Percentiles rank a stretch among this genome's conserved stretches.
Conservation (phyloP, 805 yeast genomes). For the Blastobotrys muscicola region DNA sequence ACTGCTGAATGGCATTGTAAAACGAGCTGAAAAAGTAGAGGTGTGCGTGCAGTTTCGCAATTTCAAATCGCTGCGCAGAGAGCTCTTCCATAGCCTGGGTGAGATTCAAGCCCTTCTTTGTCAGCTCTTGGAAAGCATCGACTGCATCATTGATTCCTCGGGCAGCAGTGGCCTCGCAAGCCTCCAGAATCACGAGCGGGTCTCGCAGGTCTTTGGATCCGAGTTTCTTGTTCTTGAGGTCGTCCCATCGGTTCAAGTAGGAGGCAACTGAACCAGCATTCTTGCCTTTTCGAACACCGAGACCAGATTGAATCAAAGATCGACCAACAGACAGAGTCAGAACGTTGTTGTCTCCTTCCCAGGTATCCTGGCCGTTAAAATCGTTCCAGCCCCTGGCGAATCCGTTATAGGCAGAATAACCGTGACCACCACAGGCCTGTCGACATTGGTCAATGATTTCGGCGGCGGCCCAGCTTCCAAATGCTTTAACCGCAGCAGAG, state of each 20-base stretch:
- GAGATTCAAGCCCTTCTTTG: slow-evolving; percentile 18
- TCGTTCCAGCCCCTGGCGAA: slow-evolving; percentile 83
- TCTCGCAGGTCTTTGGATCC: slow-evolving; percentile 19
- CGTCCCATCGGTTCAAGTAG: slow-evolving; percentile 29
- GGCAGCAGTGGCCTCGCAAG: slow-evolving; percentile 31
- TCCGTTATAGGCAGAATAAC: slow-evolving; percentile 86
- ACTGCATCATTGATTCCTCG: slow-evolving; percentile 27
- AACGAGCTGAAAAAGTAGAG: slow-evolving; percentile 29
- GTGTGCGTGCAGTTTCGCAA: slow-evolving; percentile 32
- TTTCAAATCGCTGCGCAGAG: slow-evolving; percentile 32
- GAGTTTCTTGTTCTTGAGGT: slow-evolving; percentile 12
- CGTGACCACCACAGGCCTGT: slow-evolving; percentile 95
- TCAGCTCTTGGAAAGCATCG: slow-evolving; percentile 19
- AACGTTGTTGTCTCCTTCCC: slow-evolving; percentile 96
- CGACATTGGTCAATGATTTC: slow-evolving; percentile 78
- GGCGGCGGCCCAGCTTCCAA: slow-evolving; percentile 80
- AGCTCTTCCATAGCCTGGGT: slow-evolving; percentile 31
- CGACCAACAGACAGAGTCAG: slow-evolving; percentile 79
- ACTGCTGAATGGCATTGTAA: slow-evolving; percentile 27
- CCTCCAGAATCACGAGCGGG: slow-evolving; percentile 22
- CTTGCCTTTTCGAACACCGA: slow-evolving; percentile 34
- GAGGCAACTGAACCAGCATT: slow-evolving; percentile 38
- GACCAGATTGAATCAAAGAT: slow-evolving; percentile 48
- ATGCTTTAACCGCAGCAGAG: slow-evolving; percentile 81
- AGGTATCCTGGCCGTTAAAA: slow-evolving; percentile 94